These are phyloP conservation scores for Scytalidium lignicola DNA, from an alignment of 2,329 filamentous ascomycete species.

Conservation along the genomic window DNA sequence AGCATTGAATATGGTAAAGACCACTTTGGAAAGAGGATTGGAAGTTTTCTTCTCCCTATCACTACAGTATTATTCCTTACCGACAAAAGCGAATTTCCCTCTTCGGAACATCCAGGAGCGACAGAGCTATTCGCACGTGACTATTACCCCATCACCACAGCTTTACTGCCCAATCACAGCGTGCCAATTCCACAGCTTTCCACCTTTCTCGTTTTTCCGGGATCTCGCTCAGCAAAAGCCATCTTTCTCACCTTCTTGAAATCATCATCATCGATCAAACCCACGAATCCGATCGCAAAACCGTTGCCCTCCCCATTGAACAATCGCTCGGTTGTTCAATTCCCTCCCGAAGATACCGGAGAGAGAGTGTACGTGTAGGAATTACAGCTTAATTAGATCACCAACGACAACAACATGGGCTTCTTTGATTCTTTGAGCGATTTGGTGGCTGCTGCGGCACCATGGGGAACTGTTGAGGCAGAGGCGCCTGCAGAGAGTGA, in stretches of 20 bases:
- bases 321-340: neutral
- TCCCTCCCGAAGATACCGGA: neutral
- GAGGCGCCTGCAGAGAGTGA: constrained; percentile 50
- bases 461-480: constrained; percentile 60
- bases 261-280: constrained; percentile 3
- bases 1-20: no score
- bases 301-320: constrained; percentile 1
- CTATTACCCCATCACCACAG: neutral
- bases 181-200: constrained; percentile 13
- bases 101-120: neutral
- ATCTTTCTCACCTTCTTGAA: neutral
- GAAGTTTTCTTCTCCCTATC: neutral
- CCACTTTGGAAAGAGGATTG: no score
- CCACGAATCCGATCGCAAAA: neutral
- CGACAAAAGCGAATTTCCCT: neutral
- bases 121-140: neutral
- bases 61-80: neutral
- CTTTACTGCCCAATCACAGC: constrained; percentile 20
- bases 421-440: constrained; percentile 62
- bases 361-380: neutral
- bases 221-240: constrained; percentile 1
- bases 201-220: constrained; percentile 1
- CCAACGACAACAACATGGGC: constrained; percentile 46
- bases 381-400: no score
- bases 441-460: constrained; percentile 59